Evolutionary conservation across 2,329 filamentous ascomycete genomes (phyloP), one percentile per base, ranked within the genome.

Genomic region (Ceratocystis eucalypticola): DNA sequence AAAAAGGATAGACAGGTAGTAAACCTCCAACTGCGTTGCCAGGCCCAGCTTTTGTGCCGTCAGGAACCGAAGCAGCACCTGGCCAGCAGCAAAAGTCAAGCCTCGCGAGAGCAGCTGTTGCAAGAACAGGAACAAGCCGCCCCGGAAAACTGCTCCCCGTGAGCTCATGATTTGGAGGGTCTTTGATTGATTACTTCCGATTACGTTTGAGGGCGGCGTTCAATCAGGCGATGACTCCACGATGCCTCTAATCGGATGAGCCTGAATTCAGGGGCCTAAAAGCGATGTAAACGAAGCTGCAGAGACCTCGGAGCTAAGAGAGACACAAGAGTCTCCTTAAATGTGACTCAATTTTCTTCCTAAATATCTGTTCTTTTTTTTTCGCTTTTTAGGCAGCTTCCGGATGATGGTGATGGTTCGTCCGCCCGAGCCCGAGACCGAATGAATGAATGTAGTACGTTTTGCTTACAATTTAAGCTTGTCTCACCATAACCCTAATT

Each of bases 1-100:
- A 75, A 96, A 96, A 0, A 99, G 81, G n/a, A 95, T 87, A 0
- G 91, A 91, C 57, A 96, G 88, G 68, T 93, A 92, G 75, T 92
- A 96, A 0, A 97, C 85, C 72, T 99, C 94, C 2, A 99, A 82
- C 74, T 96, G 94, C 0, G 92, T 88, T 1, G 92, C 88, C 4
- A 96, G 80, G 5, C 93, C 94, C 0, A 99, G 82, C 0, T 95
- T 81, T 67, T 88, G 83, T 0, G 94, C 92, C 1, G 91, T 96
- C 57, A 97, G 79, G 74, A 89, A 93, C 45, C 93, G 89, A 6
- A 99, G 82, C 37, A 99, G 83, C 46, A 96, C 75, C 75, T 99
- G 93, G 77, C 97, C 99, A 73, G 94, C 88, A 70, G 88, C 76
- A 76, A 99, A 99, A 28, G 93, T 97, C 69, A 96, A 79, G 65